Conservation (phyloP, 352 stramenopile species). For the Phytophthora meadii region DNA sequence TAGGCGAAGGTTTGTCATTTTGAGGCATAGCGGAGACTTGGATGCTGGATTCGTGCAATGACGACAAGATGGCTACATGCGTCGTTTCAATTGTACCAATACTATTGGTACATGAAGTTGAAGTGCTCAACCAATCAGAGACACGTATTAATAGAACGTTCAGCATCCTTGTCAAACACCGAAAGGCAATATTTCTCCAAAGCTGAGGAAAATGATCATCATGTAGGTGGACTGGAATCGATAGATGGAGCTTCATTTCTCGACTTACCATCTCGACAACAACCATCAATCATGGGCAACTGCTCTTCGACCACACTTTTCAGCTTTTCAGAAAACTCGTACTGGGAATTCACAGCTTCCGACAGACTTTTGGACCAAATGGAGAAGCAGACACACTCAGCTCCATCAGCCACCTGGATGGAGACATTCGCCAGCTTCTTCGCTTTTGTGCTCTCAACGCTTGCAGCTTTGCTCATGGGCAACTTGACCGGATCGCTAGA, state of each 20-base stretch:
- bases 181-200: constrained; percentile 27
- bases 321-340: constrained; percentile 7
- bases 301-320: constrained; percentile 42
- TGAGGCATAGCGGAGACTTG: constrained; percentile 21
- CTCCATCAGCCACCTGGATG: constrained; percentile 6
- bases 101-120: constrained; percentile 25
- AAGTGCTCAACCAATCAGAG: constrained; percentile 32
- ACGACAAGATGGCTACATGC: constrained; percentile 28
- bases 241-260: constrained; percentile 33
- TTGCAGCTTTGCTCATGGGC: constrained; percentile 21
- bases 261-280: constrained; percentile 37
- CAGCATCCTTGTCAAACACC: constrained; percentile 15
- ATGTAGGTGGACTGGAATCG: neutral
- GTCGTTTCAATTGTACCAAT: constrained; percentile 28
- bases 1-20: neutral
- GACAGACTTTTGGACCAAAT: constrained; percentile 31
- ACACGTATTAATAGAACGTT: constrained; percentile 28
- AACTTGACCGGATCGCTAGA: constrained; percentile 17
- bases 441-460: constrained; percentile 17
- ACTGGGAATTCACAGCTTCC: constrained; percentile 18
- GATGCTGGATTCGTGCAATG: constrained; percentile 10
- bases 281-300: constrained; percentile 53
- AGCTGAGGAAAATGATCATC: constrained; percentile 23
- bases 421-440: constrained; percentile 10
- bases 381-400: constrained; percentile 31